These are phyloP conservation scores for Exobasidium rhododendri DNA, from an alignment of 1,284 basidiomycete species.

Conservation along the genomic window DNA sequence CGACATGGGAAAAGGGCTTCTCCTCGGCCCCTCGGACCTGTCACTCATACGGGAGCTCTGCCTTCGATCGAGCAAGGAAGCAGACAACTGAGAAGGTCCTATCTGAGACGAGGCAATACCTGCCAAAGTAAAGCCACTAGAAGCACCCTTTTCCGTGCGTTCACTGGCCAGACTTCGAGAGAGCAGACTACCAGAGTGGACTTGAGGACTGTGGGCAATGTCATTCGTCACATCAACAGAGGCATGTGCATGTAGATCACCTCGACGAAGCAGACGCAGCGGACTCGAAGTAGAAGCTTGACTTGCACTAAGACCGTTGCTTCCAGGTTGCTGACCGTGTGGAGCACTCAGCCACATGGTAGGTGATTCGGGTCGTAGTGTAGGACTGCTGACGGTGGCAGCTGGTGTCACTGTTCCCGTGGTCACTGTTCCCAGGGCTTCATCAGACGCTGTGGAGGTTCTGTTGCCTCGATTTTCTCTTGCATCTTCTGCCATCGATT, in stretches of 20 bases:
- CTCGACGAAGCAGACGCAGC: slow-evolving; percentile 33
- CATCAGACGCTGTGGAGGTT: neutral
- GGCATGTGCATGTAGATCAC: slow-evolving; percentile 29
- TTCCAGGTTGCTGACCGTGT: neutral
- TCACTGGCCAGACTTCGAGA: slow-evolving; percentile 37
- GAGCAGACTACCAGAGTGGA: slow-evolving; percentile 21
- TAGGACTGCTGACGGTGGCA: slow-evolving; percentile 14
- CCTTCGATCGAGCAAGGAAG: neutral
- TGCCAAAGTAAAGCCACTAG: slow-evolving; percentile 14
- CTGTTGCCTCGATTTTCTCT: slow-evolving; percentile 4
- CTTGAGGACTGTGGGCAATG: slow-evolving; percentile 27
- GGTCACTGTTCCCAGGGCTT: slow-evolving; percentile 12
- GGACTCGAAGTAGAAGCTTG: slow-evolving; percentile 21
- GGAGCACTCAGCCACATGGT: too few species aligned
- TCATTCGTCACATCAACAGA: slow-evolving; percentile 36
- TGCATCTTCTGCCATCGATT: neutral
- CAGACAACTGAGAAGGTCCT: neutral
- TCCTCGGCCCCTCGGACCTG: neutral
- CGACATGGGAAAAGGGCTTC: neutral
- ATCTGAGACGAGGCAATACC: neutral
- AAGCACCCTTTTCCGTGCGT: slow-evolving; percentile 30
- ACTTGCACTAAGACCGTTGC: neutral
- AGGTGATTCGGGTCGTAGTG: neutral
- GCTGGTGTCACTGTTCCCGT: slow-evolving; percentile 34
- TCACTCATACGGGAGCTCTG: neutral